phyloP scores from a whole-genome alignment of 208 protist species.

The Crithidia acanthocephali region DNA sequence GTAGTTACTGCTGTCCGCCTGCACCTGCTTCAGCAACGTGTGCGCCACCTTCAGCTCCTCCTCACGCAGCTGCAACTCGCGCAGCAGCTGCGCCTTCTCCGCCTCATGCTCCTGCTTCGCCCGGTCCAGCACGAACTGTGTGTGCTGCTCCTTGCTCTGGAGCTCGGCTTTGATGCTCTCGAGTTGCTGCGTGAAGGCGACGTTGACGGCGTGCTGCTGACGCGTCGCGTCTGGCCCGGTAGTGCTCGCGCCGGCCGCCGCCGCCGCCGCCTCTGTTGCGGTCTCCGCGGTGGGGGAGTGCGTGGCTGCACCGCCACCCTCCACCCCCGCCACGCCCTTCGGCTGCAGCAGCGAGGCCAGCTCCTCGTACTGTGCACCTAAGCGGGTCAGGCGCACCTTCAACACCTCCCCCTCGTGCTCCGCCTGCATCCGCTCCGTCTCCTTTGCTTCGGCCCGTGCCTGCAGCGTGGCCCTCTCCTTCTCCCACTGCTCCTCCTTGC shows the following conservation, averaged over 20 bases:
- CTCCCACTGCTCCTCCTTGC: conserved; percentile 32
- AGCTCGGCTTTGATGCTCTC: conserved; percentile 45
- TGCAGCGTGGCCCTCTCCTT: conserved; percentile 37
- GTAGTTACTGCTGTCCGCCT: conserved; percentile 46
- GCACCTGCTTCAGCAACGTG: conserved; percentile 63
- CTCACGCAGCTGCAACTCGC: conserved; percentile 67
- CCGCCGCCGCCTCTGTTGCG: not conserved
- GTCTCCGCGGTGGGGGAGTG: not conserved
- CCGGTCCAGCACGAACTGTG: conserved; percentile 29
- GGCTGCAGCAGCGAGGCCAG: conserved; percentile 30
- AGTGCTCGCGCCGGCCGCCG: not conserved
- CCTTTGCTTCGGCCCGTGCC: conserved; percentile 33
- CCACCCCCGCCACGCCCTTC: not conserved
- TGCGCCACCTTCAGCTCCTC: conserved; percentile 65
- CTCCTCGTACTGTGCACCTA: conserved; percentile 34
- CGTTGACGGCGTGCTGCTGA: conserved; percentile 21
- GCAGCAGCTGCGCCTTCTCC: conserved; percentile 46
- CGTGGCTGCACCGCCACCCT: not conserved
- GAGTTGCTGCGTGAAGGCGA: conserved; percentile 30
- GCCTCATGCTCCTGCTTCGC: conserved; percentile 43
- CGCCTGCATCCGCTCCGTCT: conserved; percentile 34
- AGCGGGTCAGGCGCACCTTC: conserved; percentile 20
- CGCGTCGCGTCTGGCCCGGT: not conserved
- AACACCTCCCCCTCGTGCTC: conserved; percentile 32
- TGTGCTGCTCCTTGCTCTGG: conserved; percentile 41